phyloP scores from a whole-genome alignment of 169 alveolate genomes.

The Babesia sp. region DNA sequence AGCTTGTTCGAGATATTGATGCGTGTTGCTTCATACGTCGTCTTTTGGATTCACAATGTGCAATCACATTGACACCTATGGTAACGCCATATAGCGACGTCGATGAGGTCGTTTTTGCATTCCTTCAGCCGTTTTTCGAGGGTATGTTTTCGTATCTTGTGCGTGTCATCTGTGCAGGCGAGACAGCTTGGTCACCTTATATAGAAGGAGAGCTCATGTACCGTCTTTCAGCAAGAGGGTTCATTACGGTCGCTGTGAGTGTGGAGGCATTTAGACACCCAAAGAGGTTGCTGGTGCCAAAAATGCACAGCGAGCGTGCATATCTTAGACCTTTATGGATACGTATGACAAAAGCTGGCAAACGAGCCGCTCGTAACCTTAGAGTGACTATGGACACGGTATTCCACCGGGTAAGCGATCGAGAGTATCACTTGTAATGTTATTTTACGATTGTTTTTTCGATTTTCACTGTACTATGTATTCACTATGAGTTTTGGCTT shows the following conservation, averaged over 20 bases:
- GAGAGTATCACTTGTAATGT: no score
- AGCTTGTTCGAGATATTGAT: conserved; percentile 14
- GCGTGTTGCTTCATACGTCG: conserved; percentile 24
- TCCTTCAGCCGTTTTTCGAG: conserved; percentile 36
- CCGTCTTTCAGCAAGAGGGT: conserved; percentile 62
- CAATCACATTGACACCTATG: conserved; percentile 28
- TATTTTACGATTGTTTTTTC: no score
- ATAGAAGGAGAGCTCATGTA: conserved; percentile 64
- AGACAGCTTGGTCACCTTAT: conserved; percentile 73
- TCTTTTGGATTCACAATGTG: background rate
- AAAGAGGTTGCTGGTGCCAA: conserved; percentile 57
- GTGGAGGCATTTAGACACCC: conserved; percentile 13
- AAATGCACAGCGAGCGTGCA: conserved; percentile 66
- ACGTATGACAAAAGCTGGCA: conserved; percentile 60
- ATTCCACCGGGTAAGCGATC: conserved; percentile 47
- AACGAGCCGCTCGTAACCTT: conserved; percentile 37
- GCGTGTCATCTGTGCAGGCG: conserved; percentile 25
- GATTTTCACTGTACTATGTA: no score
- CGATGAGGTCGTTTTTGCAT: conserved; percentile 28
- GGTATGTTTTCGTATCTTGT: background rate
- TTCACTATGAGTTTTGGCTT: no score
- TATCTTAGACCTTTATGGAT: conserved; percentile 65
- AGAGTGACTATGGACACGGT: conserved; percentile 65
- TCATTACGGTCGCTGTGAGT: conserved; percentile 68
- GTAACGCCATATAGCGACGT: conserved; percentile 61